Conservation (phyloP, 306 rosid genomes). For the Vigna mungo region DNA sequence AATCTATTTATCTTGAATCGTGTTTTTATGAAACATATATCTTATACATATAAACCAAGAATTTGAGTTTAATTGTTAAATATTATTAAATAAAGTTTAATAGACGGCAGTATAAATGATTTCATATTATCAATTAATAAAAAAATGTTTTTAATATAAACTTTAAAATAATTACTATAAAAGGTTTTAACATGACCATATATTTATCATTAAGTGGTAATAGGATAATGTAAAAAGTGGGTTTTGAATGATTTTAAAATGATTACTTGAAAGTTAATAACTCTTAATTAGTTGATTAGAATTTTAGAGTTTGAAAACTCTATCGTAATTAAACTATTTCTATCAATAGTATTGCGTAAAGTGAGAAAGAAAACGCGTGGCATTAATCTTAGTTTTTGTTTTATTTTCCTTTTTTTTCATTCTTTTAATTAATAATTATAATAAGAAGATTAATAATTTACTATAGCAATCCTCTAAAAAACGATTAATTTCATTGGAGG, state of each 20-base stretch:
- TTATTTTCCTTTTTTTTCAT: not conserved
- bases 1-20: not conserved
- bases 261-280: not conserved
- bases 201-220: no score
- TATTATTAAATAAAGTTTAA: not conserved
- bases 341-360: not conserved
- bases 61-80: not conserved
- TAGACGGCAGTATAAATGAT: no score
- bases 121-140: not conserved
- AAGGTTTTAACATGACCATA: no score
- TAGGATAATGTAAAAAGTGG: no score
- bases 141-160: not conserved
- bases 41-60: not conserved
- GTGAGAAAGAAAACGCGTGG: not conserved
- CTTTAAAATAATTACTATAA: not conserved
- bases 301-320: not conserved
- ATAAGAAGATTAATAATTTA: not conserved
- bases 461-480: not conserved
- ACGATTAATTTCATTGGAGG: conserved; percentile 34
- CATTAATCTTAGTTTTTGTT: conserved; percentile 17
- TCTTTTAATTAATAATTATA: conserved; percentile 3
- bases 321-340: not conserved
- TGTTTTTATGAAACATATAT: not conserved
- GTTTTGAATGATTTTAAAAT: not conserved
- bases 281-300: not conserved